Evolutionary conservation across 2,329 filamentous ascomycete genomes (phyloP).

Genomic region (Passalora sequoiae): DNA sequence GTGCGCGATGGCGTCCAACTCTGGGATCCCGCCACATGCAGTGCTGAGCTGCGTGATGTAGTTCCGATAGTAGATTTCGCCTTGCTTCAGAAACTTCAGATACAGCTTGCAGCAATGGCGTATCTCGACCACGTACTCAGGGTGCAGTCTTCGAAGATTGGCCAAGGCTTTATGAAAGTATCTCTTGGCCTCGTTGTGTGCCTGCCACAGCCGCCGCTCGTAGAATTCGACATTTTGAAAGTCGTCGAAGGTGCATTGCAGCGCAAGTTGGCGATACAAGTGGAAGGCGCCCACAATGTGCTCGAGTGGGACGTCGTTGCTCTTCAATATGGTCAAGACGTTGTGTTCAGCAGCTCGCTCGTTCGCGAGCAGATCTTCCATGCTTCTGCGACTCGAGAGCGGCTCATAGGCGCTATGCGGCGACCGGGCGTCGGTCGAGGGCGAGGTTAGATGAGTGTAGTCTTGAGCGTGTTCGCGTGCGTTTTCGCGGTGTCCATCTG

Average conservation of each 20-base stretch:
- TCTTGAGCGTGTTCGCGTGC: slow-evolving; percentile 7
- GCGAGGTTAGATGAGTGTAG: slow-evolving; percentile 9
- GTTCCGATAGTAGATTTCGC: slow-evolving; percentile 81
- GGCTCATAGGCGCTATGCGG: slow-evolving; percentile 25
- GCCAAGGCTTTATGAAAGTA: slow-evolving; percentile 68
- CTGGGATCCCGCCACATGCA: slow-evolving; percentile 52
- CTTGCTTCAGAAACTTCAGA: slow-evolving; percentile 76
- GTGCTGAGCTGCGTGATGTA: slow-evolving; percentile 73
- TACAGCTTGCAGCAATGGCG: slow-evolving; percentile 80
- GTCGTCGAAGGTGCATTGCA: slow-evolving; percentile 67
- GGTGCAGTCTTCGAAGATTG: slow-evolving; percentile 44
- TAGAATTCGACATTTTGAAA: slow-evolving; percentile 60
- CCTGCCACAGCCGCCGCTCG: slow-evolving; percentile 71
- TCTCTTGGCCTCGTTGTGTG: slow-evolving; percentile 70
- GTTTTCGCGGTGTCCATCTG: slow-evolving; percentile 49
- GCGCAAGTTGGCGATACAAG: slow-evolving; percentile 62
- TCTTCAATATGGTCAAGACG: slow-evolving; percentile 26
- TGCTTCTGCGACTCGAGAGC: slow-evolving; percentile 24
- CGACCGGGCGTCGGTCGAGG: slow-evolving; percentile 14
- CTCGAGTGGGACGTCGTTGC: slow-evolving; percentile 21
- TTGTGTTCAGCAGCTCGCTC: slow-evolving; percentile 28
- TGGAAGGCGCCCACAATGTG: slow-evolving; percentile 26
- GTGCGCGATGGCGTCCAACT: slow-evolving; percentile 54
- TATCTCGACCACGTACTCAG: slow-evolving; percentile 56
- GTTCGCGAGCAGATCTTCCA: slow-evolving; percentile 31